Base-by-base conservation (phyloP, 177 flowering plant genomes). In the Vitis hybrid region DNA sequence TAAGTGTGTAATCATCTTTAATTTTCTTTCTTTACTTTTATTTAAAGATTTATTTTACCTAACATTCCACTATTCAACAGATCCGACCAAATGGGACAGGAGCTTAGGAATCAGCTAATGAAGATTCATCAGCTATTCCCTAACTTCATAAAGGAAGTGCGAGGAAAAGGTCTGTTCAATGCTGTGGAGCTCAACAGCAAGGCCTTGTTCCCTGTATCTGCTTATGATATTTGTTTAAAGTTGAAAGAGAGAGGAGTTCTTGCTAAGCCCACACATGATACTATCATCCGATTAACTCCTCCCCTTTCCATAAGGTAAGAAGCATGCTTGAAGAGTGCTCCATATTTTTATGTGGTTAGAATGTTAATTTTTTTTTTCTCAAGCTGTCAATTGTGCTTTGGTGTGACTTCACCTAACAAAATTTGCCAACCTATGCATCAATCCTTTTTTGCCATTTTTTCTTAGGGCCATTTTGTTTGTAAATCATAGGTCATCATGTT, bases 231-330 rank as follows among this genome's bases (percentile, higher is more conserved):
- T 60, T 93, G 99, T 71, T 82, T 93, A 68, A 90, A 85, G 82
- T 73, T 95, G 78, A 95, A 93, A 80, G 98, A 89, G 62, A 89
- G 98, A 82, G 94, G 98, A 65, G 80, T 95, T 82, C 97, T 95
- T 77, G 97, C 99, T 2, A 95, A 95, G 82, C 97, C 99, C 17
- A 95, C 99, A 6, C 98, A 93, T 74, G 80, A 89, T 71, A 85
- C 93, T 34, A 89, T 90, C 55, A 91, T 95, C 56, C 83, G 99
- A 62, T 74, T 95, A 55, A 94, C 98, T n/a, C 99, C 99, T 68
- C 99, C 99, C 11, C 92, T 93, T 12, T 88, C 85, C 67, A 82
- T 95, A 56, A 91, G 99, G 99, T 93, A 79, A 66, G 14, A 58
- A 49, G 19, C 57, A 55, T 66, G 21, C 48, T 68, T 5, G 18